Evolutionary conservation across 352 stramenopile genomes (phyloP), one percentile per base, ranked within the genome.

Genomic region (Phytophthora sp.): DNA sequence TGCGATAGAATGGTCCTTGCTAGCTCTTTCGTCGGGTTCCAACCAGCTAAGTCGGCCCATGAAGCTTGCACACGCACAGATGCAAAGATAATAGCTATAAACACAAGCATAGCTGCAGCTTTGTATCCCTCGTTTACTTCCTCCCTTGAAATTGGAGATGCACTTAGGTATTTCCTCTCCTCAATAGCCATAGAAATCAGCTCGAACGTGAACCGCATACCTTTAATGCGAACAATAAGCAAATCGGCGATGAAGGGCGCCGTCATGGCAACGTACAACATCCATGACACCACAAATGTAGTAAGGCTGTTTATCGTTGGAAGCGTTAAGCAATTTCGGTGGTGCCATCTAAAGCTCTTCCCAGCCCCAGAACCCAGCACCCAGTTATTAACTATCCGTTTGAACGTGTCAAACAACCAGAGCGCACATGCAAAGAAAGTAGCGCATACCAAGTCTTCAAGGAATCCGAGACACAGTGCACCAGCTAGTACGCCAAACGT

Each of bases 131-230:
- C 63, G 8, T 63, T 52, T 5, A 65, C 30, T 2, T 72, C 63
- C 5, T 26, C 53, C 9, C 53, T 26, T 1, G 76, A 72, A n/a
- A 88, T 61, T 3, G 69, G 45, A 7, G 79, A 38, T 4, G 41
- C 39, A 23, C 48, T 56, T 5, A 62, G 65, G 7, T 68, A 66
- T 23, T 69, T 59, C 30, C 74, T 70, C 32, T 76, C 76, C 26
- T 72, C 61, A 8, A 73, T 59, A 34, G 74, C 77, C 52, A 67
- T 74, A 1, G 38, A 38, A 11, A 82, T 59, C n/a, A 83, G 62
- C 12, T 84, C 73, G 18, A 79, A 78, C 26, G 73, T 85, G 49
- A 85, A 79, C n/a, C 76, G 74, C 52, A 74, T 71, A 11, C 64
- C 28, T 0, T 66, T 68, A 3, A 72, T 62, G 3, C 63, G 66